Evolutionary conservation across 2,329 filamentous ascomycete genomes (phyloP), one percentile per base, ranked within the genome.

Genomic region (Fusarium illudens): DNA sequence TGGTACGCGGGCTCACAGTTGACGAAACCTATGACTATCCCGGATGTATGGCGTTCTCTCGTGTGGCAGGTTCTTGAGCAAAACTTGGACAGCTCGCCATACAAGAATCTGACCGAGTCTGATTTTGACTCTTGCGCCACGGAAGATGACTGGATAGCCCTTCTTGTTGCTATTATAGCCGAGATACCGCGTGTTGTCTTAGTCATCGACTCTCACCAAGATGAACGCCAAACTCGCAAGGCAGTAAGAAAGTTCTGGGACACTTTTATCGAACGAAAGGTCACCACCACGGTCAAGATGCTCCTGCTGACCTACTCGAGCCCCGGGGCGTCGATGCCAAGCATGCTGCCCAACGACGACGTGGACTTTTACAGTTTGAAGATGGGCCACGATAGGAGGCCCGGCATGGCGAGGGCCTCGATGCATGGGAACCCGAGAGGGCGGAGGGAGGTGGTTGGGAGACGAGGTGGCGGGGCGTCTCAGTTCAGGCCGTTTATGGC

Each of bases 401-500:
- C 58, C 3, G 58, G 58, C 1, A 57, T 33, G 30, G 61, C 58
- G 22, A 60, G 57, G 17, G 61, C 51, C 5, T 48, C 22, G 5
- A 58, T 64, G 51, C 50, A 51, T 11, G 62, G 37, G 6, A 52
- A 51, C 29, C 19, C 13, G 15, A 48, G 37, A 51, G 59, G 44
- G 9, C 30, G 33, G 13, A 51, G 51, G 25, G 50, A 52, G 33
- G 9, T 27, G 22, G 12, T 51, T 15, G 49, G 44, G 15, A 63
- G 60, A 36, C 51, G 54, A n/a, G 63, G 55, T 15, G 58, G 49
- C 2, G 62, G 54, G 17, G 59, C 62, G n/a, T 59, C 54, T 17
- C 54, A 59, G 36, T 46, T 65, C 25, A 58, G 49, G 30, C 59
- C 54, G 15, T 65, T 65, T 12, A 34, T 65, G 34, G 27, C 57